phyloP scores from a whole-genome alignment of 2,329 filamentous ascomycete genomes.

The Sclerotinia spermophila region DNA sequence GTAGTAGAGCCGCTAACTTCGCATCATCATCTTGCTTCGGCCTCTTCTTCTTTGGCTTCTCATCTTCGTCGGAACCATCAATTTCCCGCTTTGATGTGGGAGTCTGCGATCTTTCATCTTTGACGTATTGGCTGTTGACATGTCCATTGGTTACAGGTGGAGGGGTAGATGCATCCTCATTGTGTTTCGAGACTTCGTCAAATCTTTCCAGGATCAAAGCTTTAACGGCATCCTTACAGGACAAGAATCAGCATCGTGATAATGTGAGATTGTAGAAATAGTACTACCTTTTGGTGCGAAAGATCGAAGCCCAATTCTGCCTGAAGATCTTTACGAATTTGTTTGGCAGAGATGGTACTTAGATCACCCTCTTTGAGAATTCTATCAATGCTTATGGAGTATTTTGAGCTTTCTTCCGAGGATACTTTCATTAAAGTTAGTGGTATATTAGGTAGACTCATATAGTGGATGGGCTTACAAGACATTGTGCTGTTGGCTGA shows the following conservation, averaged over 20 bases:
- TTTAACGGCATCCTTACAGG: slow-evolving; percentile 47
- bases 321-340: slow-evolving; percentile 38
- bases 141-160: slow-evolving; percentile 16
- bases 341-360: slow-evolving; percentile 40
- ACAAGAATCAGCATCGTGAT: slow-evolving; percentile 16
- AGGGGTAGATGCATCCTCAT: slow-evolving; percentile 15
- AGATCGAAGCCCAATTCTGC: slow-evolving; percentile 37
- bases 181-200: slow-evolving; percentile 41
- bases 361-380: slow-evolving; percentile 39
- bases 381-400: slow-evolving; percentile 40
- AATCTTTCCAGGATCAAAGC: slow-evolving; percentile 54
- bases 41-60: slow-evolving; percentile 50
- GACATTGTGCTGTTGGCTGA: slow-evolving; percentile 24
- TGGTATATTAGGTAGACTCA: neutral
- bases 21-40: slow-evolving; percentile 78
- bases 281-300: slow-evolving; percentile 38
- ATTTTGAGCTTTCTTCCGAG: slow-evolving; percentile 35
- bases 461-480: slow-evolving; percentile 21
- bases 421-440: slow-evolving; percentile 29
- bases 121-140: slow-evolving; percentile 16
- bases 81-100: slow-evolving; percentile 9
- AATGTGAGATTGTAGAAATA: neutral
- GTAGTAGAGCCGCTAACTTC: slow-evolving; percentile 77
- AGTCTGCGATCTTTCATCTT: slow-evolving; percentile 22
- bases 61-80: slow-evolving; percentile 26